Conservation (phyloP, 1,284 basidiomycete genomes). For the Apiotrichum domesticum region DNA sequence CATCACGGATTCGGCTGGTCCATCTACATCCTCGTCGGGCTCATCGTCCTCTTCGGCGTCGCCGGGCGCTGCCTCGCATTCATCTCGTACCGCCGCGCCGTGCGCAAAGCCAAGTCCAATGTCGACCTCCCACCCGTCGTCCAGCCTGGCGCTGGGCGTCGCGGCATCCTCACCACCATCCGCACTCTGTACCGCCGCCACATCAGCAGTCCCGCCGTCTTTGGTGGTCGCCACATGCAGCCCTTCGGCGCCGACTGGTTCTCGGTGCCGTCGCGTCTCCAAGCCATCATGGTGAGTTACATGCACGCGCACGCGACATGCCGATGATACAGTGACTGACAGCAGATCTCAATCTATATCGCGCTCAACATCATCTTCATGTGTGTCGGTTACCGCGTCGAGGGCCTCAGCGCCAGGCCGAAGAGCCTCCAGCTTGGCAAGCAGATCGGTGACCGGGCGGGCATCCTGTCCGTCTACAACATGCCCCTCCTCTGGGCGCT, state of each 20-base stretch:
- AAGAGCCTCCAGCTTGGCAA: slow-evolving; percentile 15
- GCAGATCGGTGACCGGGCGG: slow-evolving; percentile 27
- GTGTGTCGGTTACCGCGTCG: slow-evolving; percentile 52
- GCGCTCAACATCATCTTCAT: slow-evolving; percentile 33
- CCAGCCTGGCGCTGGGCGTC: neutral
- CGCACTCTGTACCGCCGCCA: slow-evolving; percentile 17
- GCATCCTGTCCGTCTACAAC: slow-evolving; percentile 32
- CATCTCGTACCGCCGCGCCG: neutral
- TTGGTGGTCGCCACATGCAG: slow-evolving; percentile 22
- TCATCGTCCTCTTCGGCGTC: slow-evolving; percentile 18
- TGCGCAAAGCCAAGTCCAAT: neutral
- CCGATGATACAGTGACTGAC: neutral
- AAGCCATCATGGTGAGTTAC: slow-evolving; percentile 21
- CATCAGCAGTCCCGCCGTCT: slow-evolving; percentile 21
- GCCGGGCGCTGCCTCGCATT: slow-evolving; percentile 7
- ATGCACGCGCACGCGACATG: neutral
- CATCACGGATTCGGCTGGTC: slow-evolving; percentile 26
- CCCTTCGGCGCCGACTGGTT: slow-evolving; percentile 18
- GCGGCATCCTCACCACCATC: neutral
- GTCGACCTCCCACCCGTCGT: neutral
- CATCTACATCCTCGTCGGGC: slow-evolving; percentile 22
- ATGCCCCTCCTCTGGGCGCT: slow-evolving; percentile 25
- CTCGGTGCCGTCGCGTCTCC: slow-evolving; percentile 27
- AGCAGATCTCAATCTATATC: slow-evolving; percentile 26
- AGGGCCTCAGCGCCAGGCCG: slow-evolving; percentile 12